These are phyloP conservation scores for Plantago major DNA, from an alignment of 257 asterid species.

Conservation along the genomic window DNA sequence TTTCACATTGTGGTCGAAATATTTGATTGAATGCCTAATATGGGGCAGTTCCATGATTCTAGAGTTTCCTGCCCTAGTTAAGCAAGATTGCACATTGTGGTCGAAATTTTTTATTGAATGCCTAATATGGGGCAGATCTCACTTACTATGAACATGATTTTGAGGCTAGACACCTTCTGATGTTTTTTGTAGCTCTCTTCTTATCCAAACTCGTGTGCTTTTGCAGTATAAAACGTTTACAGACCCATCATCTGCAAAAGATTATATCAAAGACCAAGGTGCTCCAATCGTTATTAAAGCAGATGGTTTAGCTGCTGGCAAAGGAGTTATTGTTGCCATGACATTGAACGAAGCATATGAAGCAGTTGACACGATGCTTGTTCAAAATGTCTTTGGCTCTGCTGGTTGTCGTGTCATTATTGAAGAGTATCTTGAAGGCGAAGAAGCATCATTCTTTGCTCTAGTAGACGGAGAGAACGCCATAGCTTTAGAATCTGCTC, in stretches of 20 bases:
- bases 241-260: conserved; percentile 66
- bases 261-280: conserved; percentile 68
- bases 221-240: conserved; percentile 78
- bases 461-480: conserved; percentile 93
- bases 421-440: conserved; percentile 92
- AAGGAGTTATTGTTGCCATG: conserved; percentile 89
- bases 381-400: conserved; percentile 64
- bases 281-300: conserved; percentile 88
- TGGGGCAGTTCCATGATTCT: too few relatives aligned
- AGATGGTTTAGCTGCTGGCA: conserved; percentile 94
- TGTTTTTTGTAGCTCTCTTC: background rate
- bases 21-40: too few relatives aligned
- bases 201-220: background rate
- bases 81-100: too few relatives aligned
- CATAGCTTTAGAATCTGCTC: conserved; percentile 87
- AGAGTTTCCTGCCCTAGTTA: too few relatives aligned
- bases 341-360: conserved; percentile 71
- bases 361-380: conserved; percentile 93
- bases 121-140: too few relatives aligned
- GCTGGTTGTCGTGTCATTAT: conserved; percentile 73
- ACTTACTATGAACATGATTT: too few relatives aligned
- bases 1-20: too few relatives aligned
- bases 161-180: background rate
- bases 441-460: conserved; percentile 92
- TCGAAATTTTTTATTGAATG: too few relatives aligned